Evolutionary conservation across 2,329 filamentous ascomycete species (phyloP).

Genomic region (Fusarium ambrosium): DNA sequence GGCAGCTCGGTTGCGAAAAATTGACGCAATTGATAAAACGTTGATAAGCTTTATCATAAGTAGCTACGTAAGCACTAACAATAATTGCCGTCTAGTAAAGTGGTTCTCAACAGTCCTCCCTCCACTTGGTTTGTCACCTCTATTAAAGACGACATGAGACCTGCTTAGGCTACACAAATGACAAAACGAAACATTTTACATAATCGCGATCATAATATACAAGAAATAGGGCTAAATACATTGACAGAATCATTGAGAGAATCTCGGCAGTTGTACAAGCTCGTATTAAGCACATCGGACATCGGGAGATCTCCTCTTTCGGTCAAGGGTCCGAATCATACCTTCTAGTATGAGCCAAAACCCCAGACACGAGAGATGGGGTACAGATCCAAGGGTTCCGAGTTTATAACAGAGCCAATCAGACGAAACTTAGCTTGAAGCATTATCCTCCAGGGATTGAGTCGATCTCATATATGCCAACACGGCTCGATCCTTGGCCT

Average conservation of each 20-base stretch:
- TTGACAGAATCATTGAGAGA: background rate
- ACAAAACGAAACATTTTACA: background rate
- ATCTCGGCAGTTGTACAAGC: background rate
- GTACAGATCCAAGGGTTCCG: background rate
- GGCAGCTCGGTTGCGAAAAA: constrained; percentile 13
- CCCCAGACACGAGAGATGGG: background rate
- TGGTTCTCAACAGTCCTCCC: no score
- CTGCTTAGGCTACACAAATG: background rate
- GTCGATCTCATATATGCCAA: background rate
- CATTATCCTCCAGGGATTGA: background rate
- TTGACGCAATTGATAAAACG: constrained; percentile 33
- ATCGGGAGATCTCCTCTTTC: background rate
- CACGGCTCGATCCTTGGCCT: background rate
- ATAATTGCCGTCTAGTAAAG: background rate
- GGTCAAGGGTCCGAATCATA: background rate
- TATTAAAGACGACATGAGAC: no score
- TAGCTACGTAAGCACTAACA: background rate
- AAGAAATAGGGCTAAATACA: background rate
- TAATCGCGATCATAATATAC: background rate
- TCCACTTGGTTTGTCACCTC: no score
- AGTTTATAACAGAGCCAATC: background rate
- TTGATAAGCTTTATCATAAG: background rate
- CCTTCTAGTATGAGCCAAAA: background rate
- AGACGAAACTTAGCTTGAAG: background rate
- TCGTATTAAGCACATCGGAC: background rate